Evolutionary conservation across 441 rosid species (phyloP), one percentile per base, ranked within the genome.

Genomic region (Aquilaria agallochum): DNA sequence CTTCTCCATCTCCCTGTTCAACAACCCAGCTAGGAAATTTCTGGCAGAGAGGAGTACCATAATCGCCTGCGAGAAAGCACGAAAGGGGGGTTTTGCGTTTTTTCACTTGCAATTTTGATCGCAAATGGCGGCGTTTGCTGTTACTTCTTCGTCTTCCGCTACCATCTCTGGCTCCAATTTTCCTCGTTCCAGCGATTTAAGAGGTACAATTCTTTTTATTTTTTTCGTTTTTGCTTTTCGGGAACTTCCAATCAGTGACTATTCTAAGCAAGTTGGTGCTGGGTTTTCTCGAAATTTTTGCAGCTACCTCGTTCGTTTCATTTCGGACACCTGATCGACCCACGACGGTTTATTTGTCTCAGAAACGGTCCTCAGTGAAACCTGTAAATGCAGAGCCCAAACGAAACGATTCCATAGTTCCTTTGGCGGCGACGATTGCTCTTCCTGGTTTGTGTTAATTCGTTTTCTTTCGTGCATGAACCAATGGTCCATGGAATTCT

Each of bases 361-460:
- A 65, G 40, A 77, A 79, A 51, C 76, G 87, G 49, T 49, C 72
- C 44, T 65, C 71, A 0, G 72, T 86, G 45, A 86, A 71, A 70
- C 79, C 94, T 5, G 56, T 90, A 31, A 82, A 85, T 66, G 95
- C 83, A 0, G 88, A 85, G 81, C 76, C 85, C 0, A 90, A 77
- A 51, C 58, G 85, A 54, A 85, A 67, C 3, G 83, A 74, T 49
- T 78, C 81, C 0, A 54, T 80, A 48, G 80, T 82, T 49, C 88
- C 89, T 62, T 70, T 74, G 2, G 93, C 95, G 0, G 86, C 97
- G 61, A 60, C 93, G 46, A 66, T 77, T 31, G 72, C 69, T 55
- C 76, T 86, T 70, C 78, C 87, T 34, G 87, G 94, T 87, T 34
- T 51, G 61, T 71, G 7, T 40, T 40, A 40, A 40, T 40, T 40